These are phyloP conservation scores for Aspergillus nomiae DNA, from an alignment of 2,329 filamentous ascomycete species.

Conservation along the genomic window DNA sequence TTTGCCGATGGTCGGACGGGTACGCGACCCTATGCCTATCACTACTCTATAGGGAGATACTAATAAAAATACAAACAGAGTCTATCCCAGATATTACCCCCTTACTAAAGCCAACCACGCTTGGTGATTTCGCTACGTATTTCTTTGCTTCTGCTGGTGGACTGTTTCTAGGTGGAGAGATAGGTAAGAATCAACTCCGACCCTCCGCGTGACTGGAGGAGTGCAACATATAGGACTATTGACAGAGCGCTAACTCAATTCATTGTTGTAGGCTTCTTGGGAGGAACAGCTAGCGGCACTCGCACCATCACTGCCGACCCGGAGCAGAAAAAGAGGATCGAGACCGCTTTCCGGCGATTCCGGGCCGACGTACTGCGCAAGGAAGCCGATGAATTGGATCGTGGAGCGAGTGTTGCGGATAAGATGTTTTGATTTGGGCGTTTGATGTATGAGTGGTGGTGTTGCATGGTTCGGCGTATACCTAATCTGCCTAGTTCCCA, in stretches of 20 bases:
- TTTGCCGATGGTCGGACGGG: slow-evolving; percentile 64
- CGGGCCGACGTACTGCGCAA: slow-evolving; percentile 63
- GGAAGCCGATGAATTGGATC: slow-evolving; percentile 60
- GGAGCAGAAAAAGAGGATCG: slow-evolving; percentile 58
- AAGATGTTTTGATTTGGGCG: slow-evolving; percentile 26
- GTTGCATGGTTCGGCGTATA: not conserved
- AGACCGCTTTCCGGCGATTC: slow-evolving; percentile 65
- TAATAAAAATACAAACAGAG: slow-evolving; percentile 44
- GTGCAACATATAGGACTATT: not conserved
- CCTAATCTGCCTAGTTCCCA: not conserved
- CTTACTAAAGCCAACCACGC: slow-evolving; percentile 57
- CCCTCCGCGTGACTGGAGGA: not conserved
- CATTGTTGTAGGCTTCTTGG: slow-evolving; percentile 52
- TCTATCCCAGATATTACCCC: slow-evolving; percentile 63
- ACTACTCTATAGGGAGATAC: not conserved
- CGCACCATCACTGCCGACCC: slow-evolving; percentile 57
- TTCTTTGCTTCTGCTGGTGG: slow-evolving; percentile 64
- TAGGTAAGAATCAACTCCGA: slow-evolving; percentile 27
- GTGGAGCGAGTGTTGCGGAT: slow-evolving; percentile 29
- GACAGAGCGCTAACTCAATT: not conserved
- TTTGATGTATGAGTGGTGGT: not conserved
- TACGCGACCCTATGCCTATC: slow-evolving; percentile 24
- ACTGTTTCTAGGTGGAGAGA: slow-evolving; percentile 65
- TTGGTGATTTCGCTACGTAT: slow-evolving; percentile 65
- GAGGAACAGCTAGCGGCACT: slow-evolving; percentile 57